Conservation (phyloP, 805 yeast species). For the Candida pseudoglaebosa region DNA sequence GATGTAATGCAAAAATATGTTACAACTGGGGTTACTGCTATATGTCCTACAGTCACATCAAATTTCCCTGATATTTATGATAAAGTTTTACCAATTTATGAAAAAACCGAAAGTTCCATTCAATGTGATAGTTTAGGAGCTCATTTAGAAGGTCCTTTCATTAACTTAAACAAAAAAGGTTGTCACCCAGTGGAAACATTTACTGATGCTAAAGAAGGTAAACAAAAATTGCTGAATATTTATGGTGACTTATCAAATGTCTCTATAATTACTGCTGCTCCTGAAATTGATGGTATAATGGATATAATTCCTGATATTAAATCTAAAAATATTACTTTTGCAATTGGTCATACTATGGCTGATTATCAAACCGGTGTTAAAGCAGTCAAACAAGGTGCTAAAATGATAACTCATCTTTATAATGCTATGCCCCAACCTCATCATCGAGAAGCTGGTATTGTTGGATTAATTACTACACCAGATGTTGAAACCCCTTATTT, state of each 20-base stretch:
- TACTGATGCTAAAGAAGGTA: slow-evolving; percentile 32
- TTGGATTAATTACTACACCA: slow-evolving; percentile 42
- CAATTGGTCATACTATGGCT: slow-evolving; percentile 48
- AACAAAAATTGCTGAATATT: slow-evolving; percentile 23
- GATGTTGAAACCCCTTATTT: slow-evolving; percentile 38
- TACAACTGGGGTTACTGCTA: slow-evolving; percentile 50
- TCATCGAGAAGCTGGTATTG: slow-evolving; percentile 55
- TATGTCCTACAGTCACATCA: slow-evolving; percentile 56
- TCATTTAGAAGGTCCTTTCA: slow-evolving; percentile 60
- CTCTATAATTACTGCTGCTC: slow-evolving; percentile 48
- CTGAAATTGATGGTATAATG: slow-evolving; percentile 46
- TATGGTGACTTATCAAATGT: slow-evolving; percentile 40
- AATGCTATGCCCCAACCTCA: slow-evolving; percentile 63
- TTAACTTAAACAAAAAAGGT: slow-evolving; percentile 45
- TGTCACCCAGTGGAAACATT: slow-evolving; percentile 49
- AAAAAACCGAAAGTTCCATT: slow-evolving; percentile 24
- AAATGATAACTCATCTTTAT: slow-evolving; percentile 59
- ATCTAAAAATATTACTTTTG: slow-evolving; percentile 31
- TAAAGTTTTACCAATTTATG: slow-evolving; percentile 43
- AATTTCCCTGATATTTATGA: slow-evolving; percentile 47
- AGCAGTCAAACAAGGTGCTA: slow-evolving; percentile 50
- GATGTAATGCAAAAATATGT: slow-evolving; percentile 45
- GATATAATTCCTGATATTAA: slow-evolving; percentile 36
- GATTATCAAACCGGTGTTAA: slow-evolving; percentile 33
- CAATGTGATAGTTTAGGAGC: slow-evolving; percentile 50